These are phyloP conservation scores for Thinopyrum elongatum DNA, from an alignment of 176 grass and related monocot genomes.

Conservation along the genomic window DNA sequence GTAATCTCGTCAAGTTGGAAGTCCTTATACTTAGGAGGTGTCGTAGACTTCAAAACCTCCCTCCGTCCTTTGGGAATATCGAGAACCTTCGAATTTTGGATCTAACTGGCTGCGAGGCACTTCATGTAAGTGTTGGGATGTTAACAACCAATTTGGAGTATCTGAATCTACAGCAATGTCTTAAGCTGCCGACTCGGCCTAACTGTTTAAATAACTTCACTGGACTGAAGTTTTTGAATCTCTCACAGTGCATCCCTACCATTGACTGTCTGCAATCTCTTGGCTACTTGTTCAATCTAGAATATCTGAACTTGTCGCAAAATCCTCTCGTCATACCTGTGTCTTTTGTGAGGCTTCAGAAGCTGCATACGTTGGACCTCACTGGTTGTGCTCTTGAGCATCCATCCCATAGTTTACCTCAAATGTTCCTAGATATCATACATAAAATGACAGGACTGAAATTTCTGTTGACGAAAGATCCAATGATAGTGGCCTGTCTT, in stretches of 20 bases:
- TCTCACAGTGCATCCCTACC: constrained; percentile 12
- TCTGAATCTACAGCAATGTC: constrained; percentile 20
- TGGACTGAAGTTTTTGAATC: constrained; percentile 32
- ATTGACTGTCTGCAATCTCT: not conserved
- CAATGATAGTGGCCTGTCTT: not conserved
- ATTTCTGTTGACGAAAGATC: constrained; percentile 20
- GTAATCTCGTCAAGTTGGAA: constrained; percentile 15
- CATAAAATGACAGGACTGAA: not conserved
- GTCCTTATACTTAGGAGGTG: constrained; percentile 26
- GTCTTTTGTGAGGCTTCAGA: constrained; percentile 29
- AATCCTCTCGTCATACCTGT: not conserved
- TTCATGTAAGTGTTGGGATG: constrained; percentile 7
- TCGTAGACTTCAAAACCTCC: constrained; percentile 20
- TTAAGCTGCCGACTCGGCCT: constrained; percentile 4
- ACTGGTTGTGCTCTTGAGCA: not conserved
- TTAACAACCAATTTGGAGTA: constrained; percentile 23
- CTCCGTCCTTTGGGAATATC: not conserved
- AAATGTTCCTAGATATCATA: not conserved
- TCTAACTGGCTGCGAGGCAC: constrained; percentile 27
- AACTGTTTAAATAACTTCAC: constrained; percentile 8
- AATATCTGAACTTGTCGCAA: constrained; percentile 34
- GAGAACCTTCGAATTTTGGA: constrained; percentile 25
- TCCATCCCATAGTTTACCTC: not conserved
- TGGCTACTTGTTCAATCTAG: constrained; percentile 14
- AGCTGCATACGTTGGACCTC: constrained; percentile 29